These are phyloP conservation scores for Nicotiana rustica DNA, from an alignment of 305 asterid species.

Conservation along the genomic window DNA sequence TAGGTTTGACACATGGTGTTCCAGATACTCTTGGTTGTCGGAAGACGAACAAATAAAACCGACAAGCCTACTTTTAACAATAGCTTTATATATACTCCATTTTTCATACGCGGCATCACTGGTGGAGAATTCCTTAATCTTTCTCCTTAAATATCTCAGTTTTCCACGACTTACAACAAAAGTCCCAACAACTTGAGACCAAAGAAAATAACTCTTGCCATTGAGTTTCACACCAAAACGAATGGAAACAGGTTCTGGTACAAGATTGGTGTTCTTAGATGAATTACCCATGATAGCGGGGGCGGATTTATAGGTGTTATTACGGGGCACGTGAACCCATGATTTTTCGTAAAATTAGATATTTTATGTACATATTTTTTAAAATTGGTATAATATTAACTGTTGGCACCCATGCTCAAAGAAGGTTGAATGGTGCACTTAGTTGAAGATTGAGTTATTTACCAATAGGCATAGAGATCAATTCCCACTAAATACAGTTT, in stretches of 20 bases:
- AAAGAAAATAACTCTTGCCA: not conserved
- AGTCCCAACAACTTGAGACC: not conserved
- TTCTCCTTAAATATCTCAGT: not conserved
- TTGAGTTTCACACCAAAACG: not conserved
- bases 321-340: no score
- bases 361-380: no score
- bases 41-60: not conserved
- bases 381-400: no score
- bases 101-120: not conserved
- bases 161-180: not conserved
- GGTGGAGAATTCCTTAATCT: not conserved
- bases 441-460: no score
- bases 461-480: no score
- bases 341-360: no score
- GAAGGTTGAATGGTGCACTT: no score
- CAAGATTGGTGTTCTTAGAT: not conserved
- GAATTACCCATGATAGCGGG: not conserved
- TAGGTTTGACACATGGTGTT: not conserved
- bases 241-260: not conserved
- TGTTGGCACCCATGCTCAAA: no score
- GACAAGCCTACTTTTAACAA: not conserved
- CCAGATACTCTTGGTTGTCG: not conserved
- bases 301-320: no score
- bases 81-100: not conserved
- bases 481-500: no score